Percentiles rank a stretch among this genome's conserved stretches.
Evolutionary conservation across 2,329 filamentous ascomycete species (phyloP).

Genomic region (Aureobasidium sp.): DNA sequence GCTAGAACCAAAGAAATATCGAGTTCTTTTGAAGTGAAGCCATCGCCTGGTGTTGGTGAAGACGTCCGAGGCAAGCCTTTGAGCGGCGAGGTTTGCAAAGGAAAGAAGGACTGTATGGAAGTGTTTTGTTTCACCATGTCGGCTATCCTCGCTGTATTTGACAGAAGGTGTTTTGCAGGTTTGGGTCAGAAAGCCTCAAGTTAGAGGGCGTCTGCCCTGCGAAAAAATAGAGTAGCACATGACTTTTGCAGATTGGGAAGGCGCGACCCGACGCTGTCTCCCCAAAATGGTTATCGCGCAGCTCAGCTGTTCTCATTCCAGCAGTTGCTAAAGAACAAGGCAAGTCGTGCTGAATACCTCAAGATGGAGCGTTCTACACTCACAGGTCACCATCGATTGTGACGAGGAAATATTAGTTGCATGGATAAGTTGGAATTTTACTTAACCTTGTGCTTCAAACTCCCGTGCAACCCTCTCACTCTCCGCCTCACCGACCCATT

Average conservation of each 20-base stretch:
- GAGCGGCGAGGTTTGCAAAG: constrained; percentile 18
- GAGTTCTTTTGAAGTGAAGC: constrained; percentile 43
- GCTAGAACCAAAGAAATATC: constrained; percentile 21
- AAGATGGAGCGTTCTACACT: background rate
- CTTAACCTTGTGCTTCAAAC: constrained; percentile 4
- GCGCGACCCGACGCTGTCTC: background rate
- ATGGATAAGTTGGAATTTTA: background rate
- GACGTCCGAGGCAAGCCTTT: constrained; percentile 16
- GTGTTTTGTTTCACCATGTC: constrained; percentile 16
- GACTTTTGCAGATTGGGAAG: background rate
- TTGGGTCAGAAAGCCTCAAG: background rate
- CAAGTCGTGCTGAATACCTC: too few relatives aligned
- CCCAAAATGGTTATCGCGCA: background rate
- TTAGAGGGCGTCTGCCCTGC: background rate
- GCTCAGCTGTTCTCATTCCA: background rate
- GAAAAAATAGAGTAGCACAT: background rate
- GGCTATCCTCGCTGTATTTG: background rate
- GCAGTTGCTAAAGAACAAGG: too few relatives aligned
- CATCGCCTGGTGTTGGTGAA: constrained; percentile 33
- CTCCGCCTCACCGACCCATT: constrained; percentile 25
- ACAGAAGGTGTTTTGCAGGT: background rate
- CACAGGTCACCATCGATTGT: background rate
- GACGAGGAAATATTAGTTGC: background rate
- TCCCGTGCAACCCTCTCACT: constrained; percentile 14
- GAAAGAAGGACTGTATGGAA: constrained; percentile 38